Conservation (phyloP, 805 yeast genomes). For the Debaryomyces maramus region DNA sequence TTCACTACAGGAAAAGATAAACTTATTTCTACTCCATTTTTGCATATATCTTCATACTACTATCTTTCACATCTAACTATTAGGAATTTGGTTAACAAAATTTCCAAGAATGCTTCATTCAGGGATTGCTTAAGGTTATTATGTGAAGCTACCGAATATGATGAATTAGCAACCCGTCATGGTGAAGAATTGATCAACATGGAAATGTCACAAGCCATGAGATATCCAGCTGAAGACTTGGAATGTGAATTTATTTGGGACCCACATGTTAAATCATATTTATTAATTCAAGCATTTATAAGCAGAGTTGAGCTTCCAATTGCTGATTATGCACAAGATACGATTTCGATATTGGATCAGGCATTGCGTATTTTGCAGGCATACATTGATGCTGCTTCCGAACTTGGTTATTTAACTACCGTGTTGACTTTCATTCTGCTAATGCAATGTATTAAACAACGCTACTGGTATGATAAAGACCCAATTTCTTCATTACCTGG, state of each 20-base stretch:
- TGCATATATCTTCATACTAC: conserved; percentile 85
- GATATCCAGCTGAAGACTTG: conserved; percentile 59
- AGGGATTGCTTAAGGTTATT: conserved; percentile 61
- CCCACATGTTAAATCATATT: conserved; percentile 78
- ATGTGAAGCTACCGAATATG: conserved; percentile 74
- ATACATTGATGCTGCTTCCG: conserved; percentile 84
- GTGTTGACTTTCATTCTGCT: conserved; percentile 62
- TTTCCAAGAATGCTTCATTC: conserved; percentile 48
- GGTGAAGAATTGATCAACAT: conserved; percentile 86
- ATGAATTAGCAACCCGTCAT: conserved; percentile 86
- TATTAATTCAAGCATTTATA: conserved; percentile 73
- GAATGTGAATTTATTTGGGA: conserved; percentile 74
- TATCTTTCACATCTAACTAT: conserved; percentile 90
- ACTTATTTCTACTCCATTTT: conserved; percentile 71
- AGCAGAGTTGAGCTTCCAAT: conserved; percentile 78
- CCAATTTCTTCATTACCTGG: conserved; percentile 62
- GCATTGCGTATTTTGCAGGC: conserved; percentile 93
- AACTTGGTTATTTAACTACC: conserved; percentile 67
- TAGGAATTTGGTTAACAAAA: conserved; percentile 59
- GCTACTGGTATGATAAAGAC: conserved; percentile 80
- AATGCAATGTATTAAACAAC: conserved; percentile 88
- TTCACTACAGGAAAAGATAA: conserved; percentile 45
- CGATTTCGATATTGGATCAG: conserved; percentile 90
- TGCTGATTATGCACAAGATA: conserved; percentile 93
- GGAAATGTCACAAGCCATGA: conserved; percentile 75